Base-by-base conservation (phyloP, 257 asterid species). In the Lithospermum erythrorhizon region DNA sequence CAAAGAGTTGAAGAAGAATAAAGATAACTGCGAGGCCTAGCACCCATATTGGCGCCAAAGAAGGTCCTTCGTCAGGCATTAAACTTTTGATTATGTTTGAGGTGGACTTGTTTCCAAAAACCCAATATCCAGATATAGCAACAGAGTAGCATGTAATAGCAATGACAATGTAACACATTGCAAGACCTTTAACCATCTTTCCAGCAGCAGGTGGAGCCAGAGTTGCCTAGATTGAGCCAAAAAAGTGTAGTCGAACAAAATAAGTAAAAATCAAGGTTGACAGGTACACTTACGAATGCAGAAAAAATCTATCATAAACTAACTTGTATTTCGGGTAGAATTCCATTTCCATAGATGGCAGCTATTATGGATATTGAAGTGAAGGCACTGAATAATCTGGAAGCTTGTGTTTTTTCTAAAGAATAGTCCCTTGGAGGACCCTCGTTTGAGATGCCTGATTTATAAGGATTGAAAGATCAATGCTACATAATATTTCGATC, bases 201-300 rank as follows among this genome's bases (percentile, higher is more conserved):
- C 98, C 98, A 0, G 97, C 70, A 17, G 91, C 95, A 3, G 98
- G 98, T 52, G 98, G 91, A 64, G 98, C 96, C 41, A 93, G 82
- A 66, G 98, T 93, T 35, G 98, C 98, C 98, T 93, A 85, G 32
- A 51, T 24, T 57, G 53, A 13, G 35, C 49, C 49, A 11, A 41
- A 41, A 41, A 41, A 37, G 0, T 11, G 37, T 63, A 58, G n/a
- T 21, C 61, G 35, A n/a, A 52, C n/a, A 20, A 52, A 52, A 20
- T 3, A 20, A 6, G 23, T 19, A 18, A 21, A 18, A 0, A 8
- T 19, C 37, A 7, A 30, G 45, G 45, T 35, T 35, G 45, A 35
- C 7, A 35, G 9, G 45, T 6, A 35, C 32, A 27, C 4, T 27
- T 3, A 5, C 19, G 24, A 53, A 20, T 53, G 57, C 25, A 53